Base-by-base conservation (phyloP, 352 stramenopile genomes). In the Albugo candida region DNA sequence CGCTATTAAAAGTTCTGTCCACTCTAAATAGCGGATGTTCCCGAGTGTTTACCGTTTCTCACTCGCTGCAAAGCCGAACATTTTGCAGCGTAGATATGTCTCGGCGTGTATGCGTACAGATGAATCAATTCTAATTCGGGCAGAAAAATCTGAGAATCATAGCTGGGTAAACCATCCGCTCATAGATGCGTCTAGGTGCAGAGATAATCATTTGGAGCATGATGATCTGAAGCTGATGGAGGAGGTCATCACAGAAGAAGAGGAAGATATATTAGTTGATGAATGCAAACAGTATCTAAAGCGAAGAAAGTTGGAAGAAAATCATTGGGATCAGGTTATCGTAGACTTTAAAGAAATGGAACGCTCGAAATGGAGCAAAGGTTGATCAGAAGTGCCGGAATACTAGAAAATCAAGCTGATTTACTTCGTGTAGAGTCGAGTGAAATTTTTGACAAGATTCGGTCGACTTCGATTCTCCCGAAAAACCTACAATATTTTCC, bases 321-420 rank as follows among this genome's bases (percentile, higher is more conserved):
- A 81, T 41, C 77, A 91, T 51, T 91, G 77, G 77, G 77, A 91
- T 61, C 64, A 79, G 34, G 72, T 78, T 24, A 91, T 91, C 49
- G 52, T 91, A 60, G 86, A 91, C 48, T 91, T 83, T 52, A 87
- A 87, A 51, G 77, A 91, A 61, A 91, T 87, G 74, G 77, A 91
- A 49, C 70, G 72, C 36, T 81, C 70, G 24, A 70, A 75, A 27
- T 91, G 77, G 77, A 86, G 70, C 47, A 38, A 54, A 18, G 64
- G 64, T 57, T 48, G 8, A 19, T 65, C n/a, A 35, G 35, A 19
- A 2, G 19, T 4, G 5, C 8, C 6, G 11, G 39, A 19, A n/a
- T 24, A 18, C 41, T 24, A 17, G 37, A n/a, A 18, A 17, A 34
- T 16, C 13, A 24, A 36, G 21, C 4, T 41, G 16, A 12, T 38